Evolutionary conservation across 2,329 filamentous ascomycete species (phyloP).

Genomic region (Fusarium ramigenum): DNA sequence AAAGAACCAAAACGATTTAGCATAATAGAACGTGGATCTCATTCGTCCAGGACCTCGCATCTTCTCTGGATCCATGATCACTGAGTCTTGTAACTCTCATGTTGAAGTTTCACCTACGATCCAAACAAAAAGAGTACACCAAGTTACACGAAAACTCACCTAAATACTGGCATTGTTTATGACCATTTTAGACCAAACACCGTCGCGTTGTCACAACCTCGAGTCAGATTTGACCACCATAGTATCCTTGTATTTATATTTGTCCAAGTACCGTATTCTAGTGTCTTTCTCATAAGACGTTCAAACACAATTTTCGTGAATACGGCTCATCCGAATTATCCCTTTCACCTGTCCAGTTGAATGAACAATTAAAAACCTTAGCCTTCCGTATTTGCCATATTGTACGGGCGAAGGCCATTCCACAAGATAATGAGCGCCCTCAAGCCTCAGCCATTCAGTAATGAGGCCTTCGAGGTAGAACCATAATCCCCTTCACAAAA

Average conservation of each 20-base stretch:
- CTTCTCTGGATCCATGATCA: no score
- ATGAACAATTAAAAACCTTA: not conserved
- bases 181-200: no score
- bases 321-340: not conserved
- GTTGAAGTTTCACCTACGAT: not conserved
- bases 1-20: accelerated
- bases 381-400: not conserved
- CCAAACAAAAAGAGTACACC: not conserved
- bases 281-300: not conserved
- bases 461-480: not conserved
- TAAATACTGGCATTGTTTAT: accelerated
- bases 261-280: not conserved
- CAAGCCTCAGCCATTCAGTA: not conserved
- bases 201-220: accelerated
- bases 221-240: not conserved
- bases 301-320: not conserved
- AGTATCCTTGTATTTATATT: not conserved
- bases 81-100: no score
- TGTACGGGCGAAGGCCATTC: not conserved
- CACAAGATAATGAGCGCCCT: not conserved
- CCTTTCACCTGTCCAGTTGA: not conserved
- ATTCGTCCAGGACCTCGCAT: no score
- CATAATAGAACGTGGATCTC: no score
- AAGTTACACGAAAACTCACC: not conserved
- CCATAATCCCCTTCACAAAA: not conserved